Percentiles rank a stretch among this genome's conserved stretches.
phyloP scores from a whole-genome alignment of 768 basidiomycete species.

The Russula abietina region DNA sequence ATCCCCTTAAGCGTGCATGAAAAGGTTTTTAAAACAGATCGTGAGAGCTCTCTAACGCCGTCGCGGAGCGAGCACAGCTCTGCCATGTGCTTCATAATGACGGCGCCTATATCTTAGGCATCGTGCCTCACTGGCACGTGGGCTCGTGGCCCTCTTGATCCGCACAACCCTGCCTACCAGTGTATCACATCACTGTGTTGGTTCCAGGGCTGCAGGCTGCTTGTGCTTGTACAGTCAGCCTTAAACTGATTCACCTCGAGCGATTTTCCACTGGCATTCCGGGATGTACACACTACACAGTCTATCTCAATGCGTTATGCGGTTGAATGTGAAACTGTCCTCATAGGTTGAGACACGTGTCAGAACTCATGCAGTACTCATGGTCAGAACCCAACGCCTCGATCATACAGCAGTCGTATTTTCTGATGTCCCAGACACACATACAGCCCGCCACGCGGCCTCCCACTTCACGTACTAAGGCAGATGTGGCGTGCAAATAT shows the following conservation, averaged over 20 bases:
- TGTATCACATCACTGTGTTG: not conserved
- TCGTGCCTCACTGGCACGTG: not conserved
- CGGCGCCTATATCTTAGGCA: not conserved
- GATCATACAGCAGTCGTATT: not conserved
- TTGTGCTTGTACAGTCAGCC: too few species aligned
- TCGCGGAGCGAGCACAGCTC: not conserved
- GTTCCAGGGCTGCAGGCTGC: not conserved
- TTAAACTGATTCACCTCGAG: not conserved
- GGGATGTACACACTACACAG: not conserved
- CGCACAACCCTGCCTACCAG: not conserved
- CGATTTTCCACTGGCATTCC: not conserved
- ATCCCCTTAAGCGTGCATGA: not conserved
- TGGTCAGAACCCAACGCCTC: not conserved
- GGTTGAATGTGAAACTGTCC: not conserved
- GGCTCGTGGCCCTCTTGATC: not conserved
- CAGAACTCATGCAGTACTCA: not conserved
- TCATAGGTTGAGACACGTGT: conserved; percentile 4
- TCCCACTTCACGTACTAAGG: not conserved
- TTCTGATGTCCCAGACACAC: not conserved
- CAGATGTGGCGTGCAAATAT: not conserved
- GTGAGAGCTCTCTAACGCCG: not conserved
- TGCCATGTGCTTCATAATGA: not conserved
- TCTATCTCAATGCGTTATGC: not conserved
- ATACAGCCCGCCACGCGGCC: not conserved
- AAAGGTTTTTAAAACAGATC: not conserved